These are phyloP conservation scores for Ampelomyces quisqualis DNA, from an alignment of 2,329 filamentous ascomycete genomes.

Conservation along the genomic window DNA sequence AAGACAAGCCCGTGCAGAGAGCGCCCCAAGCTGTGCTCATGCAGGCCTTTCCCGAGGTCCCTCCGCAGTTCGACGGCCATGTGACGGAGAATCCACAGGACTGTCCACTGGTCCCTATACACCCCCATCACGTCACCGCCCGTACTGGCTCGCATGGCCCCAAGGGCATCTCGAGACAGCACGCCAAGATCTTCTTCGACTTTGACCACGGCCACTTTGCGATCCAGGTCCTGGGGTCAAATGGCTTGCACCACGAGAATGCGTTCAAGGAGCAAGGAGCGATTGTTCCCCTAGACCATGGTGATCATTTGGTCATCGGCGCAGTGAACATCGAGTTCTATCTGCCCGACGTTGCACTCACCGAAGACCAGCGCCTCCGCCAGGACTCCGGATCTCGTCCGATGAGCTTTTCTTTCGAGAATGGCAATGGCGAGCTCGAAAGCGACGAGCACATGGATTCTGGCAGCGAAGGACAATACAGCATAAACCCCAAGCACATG, in stretches of 20 bases:
- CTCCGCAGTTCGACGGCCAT: constrained; percentile 58
- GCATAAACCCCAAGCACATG: constrained; percentile 37
- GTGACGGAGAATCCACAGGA: constrained; percentile 60
- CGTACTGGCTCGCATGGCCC: constrained; percentile 59
- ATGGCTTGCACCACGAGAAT: constrained; percentile 59
- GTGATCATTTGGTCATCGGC: constrained; percentile 70
- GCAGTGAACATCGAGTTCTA: constrained; percentile 68
- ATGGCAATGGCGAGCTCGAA: constrained; percentile 57
- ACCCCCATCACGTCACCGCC: constrained; percentile 55
- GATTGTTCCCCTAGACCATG: constrained; percentile 57
- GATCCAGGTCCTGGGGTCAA: constrained; percentile 62
- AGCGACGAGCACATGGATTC: constrained; percentile 49
- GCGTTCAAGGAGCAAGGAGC: constrained; percentile 21
- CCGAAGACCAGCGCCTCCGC: constrained; percentile 54
- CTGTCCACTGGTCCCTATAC: constrained; percentile 69
- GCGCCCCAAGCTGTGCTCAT: constrained; percentile 41
- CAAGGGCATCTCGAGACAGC: constrained; percentile 71
- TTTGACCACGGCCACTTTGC: constrained; percentile 64
- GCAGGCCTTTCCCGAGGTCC: constrained; percentile 38
- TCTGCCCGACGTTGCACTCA: constrained; percentile 55
- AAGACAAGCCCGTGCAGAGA: constrained; percentile 32
- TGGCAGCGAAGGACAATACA: constrained; percentile 34
- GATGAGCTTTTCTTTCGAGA: constrained; percentile 74
- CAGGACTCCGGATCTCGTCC: constrained; percentile 56
- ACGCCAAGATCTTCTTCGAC: constrained; percentile 72